Base-by-base conservation (phyloP, 176 grass and related monocot genomes). In the Hyparrhenia diplandra region DNA sequence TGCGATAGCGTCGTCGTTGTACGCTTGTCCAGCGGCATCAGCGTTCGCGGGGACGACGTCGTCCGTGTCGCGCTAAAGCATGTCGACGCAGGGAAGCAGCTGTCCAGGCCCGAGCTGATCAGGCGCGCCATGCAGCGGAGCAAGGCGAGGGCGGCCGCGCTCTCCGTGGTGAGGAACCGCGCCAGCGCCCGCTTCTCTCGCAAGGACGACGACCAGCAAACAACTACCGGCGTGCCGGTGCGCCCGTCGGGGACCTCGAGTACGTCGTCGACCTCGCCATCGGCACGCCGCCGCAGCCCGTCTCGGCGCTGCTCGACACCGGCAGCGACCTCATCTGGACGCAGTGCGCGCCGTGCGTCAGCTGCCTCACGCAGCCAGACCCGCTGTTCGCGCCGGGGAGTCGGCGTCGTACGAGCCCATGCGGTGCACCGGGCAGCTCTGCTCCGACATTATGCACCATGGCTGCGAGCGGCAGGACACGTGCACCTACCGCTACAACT, bases 301-400 rank as follows among this genome's bases (percentile, higher is more conserved):
- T 87, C 6, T 64, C 84, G 39, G 77, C 67, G 64, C 67, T 97
- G 71, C 86, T 83, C 59, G 89, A 91, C 40, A 85, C 82, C 9
- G 86, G 86, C 20, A 91, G 90, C 55, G 78, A 88, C 61, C 74
- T 92, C 77, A 87, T 85, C 66, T 94, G 92, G 92, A 94, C 92
- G 34, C 89, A 94, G 80, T 94, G 92, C 77, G 24, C 63, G 54
- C 89, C 94, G 13, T 97, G 94, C 85, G 36, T 2, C 13, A 69
- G 10, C 49, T 97, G 94, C 83, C 17, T 90, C 13, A 0, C 64
- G 72, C 91, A 94, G 49, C 87, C 91, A 24, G 68, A 78, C 51
- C 87, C 85, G 62, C 17, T 89, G 11, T 97, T 88, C 54, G 23
- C 72, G 14, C 89, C 91, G 5, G 70, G 3, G 34, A 71, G 43